Evolutionary conservation across 306 rosid species (phyloP), one percentile per base, ranked within the genome.

Genomic region (Potentilla sterilis): DNA sequence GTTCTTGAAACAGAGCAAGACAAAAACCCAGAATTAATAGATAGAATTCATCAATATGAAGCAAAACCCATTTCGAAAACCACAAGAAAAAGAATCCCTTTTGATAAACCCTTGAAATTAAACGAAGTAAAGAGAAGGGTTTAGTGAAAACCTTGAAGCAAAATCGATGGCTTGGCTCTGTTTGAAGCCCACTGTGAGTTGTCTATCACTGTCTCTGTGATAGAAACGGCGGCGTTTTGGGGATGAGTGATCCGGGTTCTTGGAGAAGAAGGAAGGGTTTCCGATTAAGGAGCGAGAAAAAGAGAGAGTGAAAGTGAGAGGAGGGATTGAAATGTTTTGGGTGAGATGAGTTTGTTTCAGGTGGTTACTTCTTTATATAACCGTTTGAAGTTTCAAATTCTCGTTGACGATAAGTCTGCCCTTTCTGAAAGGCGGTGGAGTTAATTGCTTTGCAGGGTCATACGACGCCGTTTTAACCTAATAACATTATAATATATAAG

Each of bases 371-470:
- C 48, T 43, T 61, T 62, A 58, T 24, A 47, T 54, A 57, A 43
- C 73, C 51, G 73, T 57, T 71, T 71, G 15, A 66, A 75, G 41
- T 78, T 83, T 83, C 77, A 52, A 79, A 78, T 52, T 78, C 43
- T 42, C 9, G 80, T 82, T 41, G 44, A 59, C 43, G 59, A 22
- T 21, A 64, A 24, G 9, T 19, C 1, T 11, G 35, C 10, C 28
- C 1, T 44, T 14, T 67, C 42, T 7, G 40, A 51, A 43, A 32
- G 47, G 75, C 64, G 74, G 74, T 54, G 62, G 61, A 1, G 15
- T 18, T 48, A n/a, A 49, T 42, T 46, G 22, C 35, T 46, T 15
- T 12, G n/a, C 5, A n/a, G 6, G 35, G 0, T 24, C 4, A 66
- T 46, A 69, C 79, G 64, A 24, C 73, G 41, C 4, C 62, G 72